Evolutionary conservation across 805 yeast genomes (phyloP), one percentile per base, ranked within the genome.

Genomic region (Candida manassasensis): DNA sequence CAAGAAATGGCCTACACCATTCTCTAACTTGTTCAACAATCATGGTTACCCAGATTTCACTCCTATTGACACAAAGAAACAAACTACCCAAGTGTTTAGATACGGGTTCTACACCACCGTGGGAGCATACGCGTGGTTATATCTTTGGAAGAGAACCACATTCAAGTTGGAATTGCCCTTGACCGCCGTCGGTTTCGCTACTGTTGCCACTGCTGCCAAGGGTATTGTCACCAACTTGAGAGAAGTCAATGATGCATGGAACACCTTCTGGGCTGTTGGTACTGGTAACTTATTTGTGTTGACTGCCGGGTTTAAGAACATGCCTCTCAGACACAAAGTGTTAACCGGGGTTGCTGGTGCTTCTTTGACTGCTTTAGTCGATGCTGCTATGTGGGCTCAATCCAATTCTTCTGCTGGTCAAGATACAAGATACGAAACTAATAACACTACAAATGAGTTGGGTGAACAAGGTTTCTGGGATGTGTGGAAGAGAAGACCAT

Each of bases 401-500:
- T 57, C 67, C 16, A 48, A 64, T 27, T 53, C 59, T 33, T 61
- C 62, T 35, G 64, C 64, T 17, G 67, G 67, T 28, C 49, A 47
- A 42, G 59, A 64, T 39, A 58, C 56, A 27, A 67, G 57, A 24
- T 62, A 60, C 45, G 63, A 59, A 22, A 52, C 61, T 27, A 69
- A 63, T 29, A 69, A 59, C 60, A 59, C 62, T 43, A 60, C 48
- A 39, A 56, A 57, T 39, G 60, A 60, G 14, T 47, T 64, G 34
- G 59, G 57, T 8, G 49, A 40, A 66, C 69, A 55, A 47, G 79
- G 79, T 25, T 83, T 84, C 63, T 86, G 88, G 88, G 90, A 84
- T 44, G 79, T 80, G 24, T 76, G 78, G 55, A 75, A 79, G 65
- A 80, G 95, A 69, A 75, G 84, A 52, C 95, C 95, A 12, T 63